Evolutionary conservation across 805 yeast genomes (phyloP), one percentile per base, ranked within the genome.

Genomic region (Candida oleophila): DNA sequence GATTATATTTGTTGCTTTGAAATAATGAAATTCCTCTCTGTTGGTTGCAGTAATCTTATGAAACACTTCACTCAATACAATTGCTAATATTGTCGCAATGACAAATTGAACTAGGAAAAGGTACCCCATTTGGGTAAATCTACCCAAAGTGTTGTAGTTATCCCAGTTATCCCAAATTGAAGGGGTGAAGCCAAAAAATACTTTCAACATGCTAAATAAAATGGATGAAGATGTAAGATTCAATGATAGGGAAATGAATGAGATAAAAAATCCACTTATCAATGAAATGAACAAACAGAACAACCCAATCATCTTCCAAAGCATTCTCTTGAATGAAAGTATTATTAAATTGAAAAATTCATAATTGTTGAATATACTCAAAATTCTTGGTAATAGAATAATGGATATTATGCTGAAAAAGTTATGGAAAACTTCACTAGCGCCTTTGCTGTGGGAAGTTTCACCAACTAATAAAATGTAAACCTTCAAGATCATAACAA

Each of bases 151-250:
- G 36, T 78, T 71, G 53, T 76, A 80, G 44, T 67, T 63, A 33
- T 65, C 60, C 83, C 83, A 79, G 45, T 73, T 75, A 40, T 69
- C 68, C 84, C 84, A 80, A 2, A 80, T 83, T 0, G 82, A 77
- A 0, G 84, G 83, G 1, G 84, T 80, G 56, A 76, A 80, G 0
- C 84, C 84, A 55, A 78, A 79, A 49, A 80, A 69, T 3, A 80
- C 65, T 56, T 77, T 76, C 39, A 78, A 58, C 68, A 78, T 67
- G 48, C 75, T 80, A 54, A 73, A 78, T 12, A 80, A 75, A 19
- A 80, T 78, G 32, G 73, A 68, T 34, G 64, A 58, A 16, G 76
- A 62, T 43, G 71, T 63, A 33, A 69, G 57, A 43, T 73, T 73
- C 11, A 67, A 55, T 3, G 79, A 78, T 36, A 78, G 64, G 40